A percentile compares a stretch with the other conserved stretches of the same genome.
These are phyloP conservation scores for Kuraishia ogatae DNA, from an alignment of 805 yeast genomes.

Conservation along the genomic window DNA sequence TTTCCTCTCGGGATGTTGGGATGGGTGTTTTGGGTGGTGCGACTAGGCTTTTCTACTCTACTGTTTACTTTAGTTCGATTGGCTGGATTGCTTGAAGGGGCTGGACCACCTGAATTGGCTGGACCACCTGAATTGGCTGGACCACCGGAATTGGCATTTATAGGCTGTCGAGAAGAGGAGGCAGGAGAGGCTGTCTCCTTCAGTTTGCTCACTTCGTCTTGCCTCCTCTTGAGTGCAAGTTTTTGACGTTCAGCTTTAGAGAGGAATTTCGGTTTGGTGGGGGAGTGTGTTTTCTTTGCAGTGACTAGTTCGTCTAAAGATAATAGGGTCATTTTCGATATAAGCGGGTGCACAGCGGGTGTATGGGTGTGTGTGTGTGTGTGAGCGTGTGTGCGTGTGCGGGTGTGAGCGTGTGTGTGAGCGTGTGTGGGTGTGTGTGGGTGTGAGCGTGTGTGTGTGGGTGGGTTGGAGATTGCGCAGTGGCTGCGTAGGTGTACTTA, in stretches of 20 bases:
- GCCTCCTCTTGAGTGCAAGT: slow-evolving; percentile 17
- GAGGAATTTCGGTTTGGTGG: slow-evolving; percentile 31
- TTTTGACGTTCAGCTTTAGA: slow-evolving; percentile 35
- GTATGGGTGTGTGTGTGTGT: too few species aligned
- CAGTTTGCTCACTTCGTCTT: background rate
- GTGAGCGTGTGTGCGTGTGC: too few species aligned
- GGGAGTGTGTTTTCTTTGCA: slow-evolving; percentile 9
- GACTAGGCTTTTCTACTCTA: background rate
- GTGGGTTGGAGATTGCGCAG: too few species aligned
- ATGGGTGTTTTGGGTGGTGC: background rate
- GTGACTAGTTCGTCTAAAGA: slow-evolving; percentile 28
- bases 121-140: too few species aligned
- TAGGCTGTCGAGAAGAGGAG: background rate
- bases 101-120: too few species aligned
- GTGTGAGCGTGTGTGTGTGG: too few species aligned
- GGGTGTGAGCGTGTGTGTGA: too few species aligned
- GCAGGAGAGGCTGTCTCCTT: background rate
- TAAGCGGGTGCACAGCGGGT: background rate
- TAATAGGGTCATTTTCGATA: slow-evolving; percentile 11
- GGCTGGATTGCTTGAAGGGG: too few species aligned
- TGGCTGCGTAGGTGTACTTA: too few species aligned
- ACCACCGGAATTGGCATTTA: too few species aligned
- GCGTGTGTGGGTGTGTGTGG: too few species aligned
- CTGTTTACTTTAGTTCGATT: too few species aligned
- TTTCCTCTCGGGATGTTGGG: background rate